Conservation (phyloP, 2,329 filamentous ascomycete genomes). For the Xylariaceae sp. region DNA sequence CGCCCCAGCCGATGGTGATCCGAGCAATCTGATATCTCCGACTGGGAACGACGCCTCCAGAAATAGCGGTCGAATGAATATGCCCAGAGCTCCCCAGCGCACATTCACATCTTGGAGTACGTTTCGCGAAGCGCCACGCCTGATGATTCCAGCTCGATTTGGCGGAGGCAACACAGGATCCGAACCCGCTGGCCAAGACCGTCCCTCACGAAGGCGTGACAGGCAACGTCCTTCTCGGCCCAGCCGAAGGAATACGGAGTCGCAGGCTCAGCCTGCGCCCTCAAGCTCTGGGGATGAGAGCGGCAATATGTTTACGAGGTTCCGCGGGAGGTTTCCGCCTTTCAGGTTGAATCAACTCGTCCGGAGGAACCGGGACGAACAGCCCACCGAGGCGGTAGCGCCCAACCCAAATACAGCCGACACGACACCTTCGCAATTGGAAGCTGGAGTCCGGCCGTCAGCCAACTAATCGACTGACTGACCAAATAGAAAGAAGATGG, state of each 20-base stretch:
- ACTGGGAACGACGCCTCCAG: slow-evolving; percentile 27
- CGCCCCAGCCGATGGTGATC: slow-evolving; percentile 37
- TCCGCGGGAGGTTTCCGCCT: slow-evolving; percentile 23
- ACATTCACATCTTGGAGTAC: slow-evolving; percentile 32
- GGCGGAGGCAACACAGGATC: slow-evolving; percentile 9
- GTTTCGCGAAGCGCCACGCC: slow-evolving; percentile 27
- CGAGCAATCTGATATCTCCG: slow-evolving; percentile 26
- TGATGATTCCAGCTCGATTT: slow-evolving; percentile 21
- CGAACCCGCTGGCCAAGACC: slow-evolving; percentile 9
- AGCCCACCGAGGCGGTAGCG: slow-evolving; percentile 10
- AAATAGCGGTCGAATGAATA: slow-evolving; percentile 42
- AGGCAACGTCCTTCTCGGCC: slow-evolving; percentile 11
- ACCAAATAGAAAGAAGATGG: background rate
- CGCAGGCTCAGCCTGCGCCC: slow-evolving; percentile 5
- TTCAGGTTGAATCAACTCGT: slow-evolving; percentile 19
- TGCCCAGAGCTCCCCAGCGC: slow-evolving; percentile 38
- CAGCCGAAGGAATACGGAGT: slow-evolving; percentile 4
- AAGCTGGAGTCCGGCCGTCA: slow-evolving; percentile 36
- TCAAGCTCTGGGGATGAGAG: slow-evolving; percentile 7
- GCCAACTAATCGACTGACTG: slow-evolving; percentile 6
- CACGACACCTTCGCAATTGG: slow-evolving; percentile 42
- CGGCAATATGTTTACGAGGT: slow-evolving; percentile 18
- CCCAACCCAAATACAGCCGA: slow-evolving; percentile 18
- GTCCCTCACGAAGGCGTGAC: slow-evolving; percentile 13
- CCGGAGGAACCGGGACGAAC: slow-evolving; percentile 21